Evolutionary conservation across 805 yeast genomes (phyloP).

Genomic region (Myxozyma udenii): DNA sequence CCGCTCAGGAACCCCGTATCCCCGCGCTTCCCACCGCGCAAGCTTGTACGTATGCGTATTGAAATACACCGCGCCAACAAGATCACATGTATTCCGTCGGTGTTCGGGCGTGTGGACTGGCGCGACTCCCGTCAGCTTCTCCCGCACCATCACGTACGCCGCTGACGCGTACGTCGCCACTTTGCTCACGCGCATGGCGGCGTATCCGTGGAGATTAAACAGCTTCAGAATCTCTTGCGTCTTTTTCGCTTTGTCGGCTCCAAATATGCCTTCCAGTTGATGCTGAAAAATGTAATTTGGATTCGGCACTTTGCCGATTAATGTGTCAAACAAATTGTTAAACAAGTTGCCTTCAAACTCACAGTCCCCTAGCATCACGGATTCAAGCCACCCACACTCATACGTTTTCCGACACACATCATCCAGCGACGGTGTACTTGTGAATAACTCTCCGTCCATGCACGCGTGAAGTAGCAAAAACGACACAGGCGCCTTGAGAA

Average conservation of each 20-base stretch:
- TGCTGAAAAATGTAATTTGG: slow-evolving; percentile 7
- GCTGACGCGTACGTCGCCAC: slow-evolving; percentile 5
- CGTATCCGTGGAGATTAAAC: slow-evolving; percentile 4
- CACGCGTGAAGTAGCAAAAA: slow-evolving; percentile 6
- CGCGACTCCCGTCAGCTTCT: neutral
- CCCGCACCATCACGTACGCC: neutral
- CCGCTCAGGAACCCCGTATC: neutral
- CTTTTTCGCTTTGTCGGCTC: slow-evolving; percentile 4
- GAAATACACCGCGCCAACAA: slow-evolving; percentile 19
- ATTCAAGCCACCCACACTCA: slow-evolving; percentile 14
- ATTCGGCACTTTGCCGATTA: slow-evolving; percentile 5
- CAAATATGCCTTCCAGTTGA: slow-evolving; percentile 10
- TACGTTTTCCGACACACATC: slow-evolving; percentile 13
- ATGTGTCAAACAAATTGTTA: slow-evolving; percentile 4
- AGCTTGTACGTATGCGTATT: slow-evolving; percentile 14
- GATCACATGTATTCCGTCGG: slow-evolving; percentile 3
- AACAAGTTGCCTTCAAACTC: slow-evolving; percentile 15
- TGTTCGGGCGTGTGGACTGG: slow-evolving; percentile 5
- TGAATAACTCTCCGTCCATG: slow-evolving; percentile 11
- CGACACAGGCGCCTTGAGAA: slow-evolving; percentile 1
- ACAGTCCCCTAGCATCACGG: slow-evolving; percentile 18
- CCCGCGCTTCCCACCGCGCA: slow-evolving; percentile 15
- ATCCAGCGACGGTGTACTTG: neutral
- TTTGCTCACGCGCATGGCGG: slow-evolving; percentile 10
- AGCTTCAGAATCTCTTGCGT: slow-evolving; percentile 1